These are phyloP conservation scores for Neonectria magnoliae DNA, from an alignment of 2,329 filamentous ascomycete species.

Conservation along the genomic window DNA sequence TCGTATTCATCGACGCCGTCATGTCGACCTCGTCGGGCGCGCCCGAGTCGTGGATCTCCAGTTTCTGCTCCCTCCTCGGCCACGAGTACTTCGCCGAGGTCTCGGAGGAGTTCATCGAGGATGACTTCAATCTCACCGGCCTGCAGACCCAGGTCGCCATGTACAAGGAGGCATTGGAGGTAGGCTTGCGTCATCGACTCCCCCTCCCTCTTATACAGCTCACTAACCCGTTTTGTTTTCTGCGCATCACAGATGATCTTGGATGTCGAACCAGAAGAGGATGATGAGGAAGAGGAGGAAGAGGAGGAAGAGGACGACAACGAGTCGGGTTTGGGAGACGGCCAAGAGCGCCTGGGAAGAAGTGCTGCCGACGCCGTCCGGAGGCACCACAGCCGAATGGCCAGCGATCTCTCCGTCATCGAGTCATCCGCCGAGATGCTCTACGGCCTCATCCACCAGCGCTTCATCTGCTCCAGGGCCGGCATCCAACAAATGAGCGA, in stretches of 20 bases:
- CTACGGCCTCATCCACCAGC: conserved; percentile 97
- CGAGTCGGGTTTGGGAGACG: conserved; percentile 68
- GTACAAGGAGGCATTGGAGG: conserved; percentile 98
- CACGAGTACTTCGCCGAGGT: conserved; percentile 99
- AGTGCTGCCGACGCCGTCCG: conserved; percentile 66
- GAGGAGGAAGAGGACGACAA: conserved; percentile 81
- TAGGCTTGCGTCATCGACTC: conserved; percentile 43
- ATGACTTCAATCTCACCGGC: conserved; percentile 98
- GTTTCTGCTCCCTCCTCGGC: conserved; percentile 93
- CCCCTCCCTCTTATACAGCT: not conserved
- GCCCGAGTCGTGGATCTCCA: conserved; percentile 95
- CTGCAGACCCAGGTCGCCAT: conserved; percentile 95
- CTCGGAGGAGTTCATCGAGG: conserved; percentile 98
- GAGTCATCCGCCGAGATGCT: conserved; percentile 98
- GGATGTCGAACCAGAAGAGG: conserved; percentile 96
- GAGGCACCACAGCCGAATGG: conserved; percentile 83
- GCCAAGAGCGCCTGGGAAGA: conserved; percentile 62
- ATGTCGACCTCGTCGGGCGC: conserved; percentile 71
- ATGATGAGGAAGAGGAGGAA: conserved; percentile 86
- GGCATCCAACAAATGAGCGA: conserved; percentile 99
- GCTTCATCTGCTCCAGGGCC: conserved; percentile 95
- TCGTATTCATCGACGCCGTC: conserved; percentile 30
- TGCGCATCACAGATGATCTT: conserved; percentile 79
- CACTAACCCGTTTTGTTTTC: conserved; percentile 13
- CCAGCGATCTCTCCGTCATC: conserved; percentile 92